Evolutionary conservation across 2,329 filamentous ascomycete genomes (phyloP).

Genomic region (Fusarium goolgardi): DNA sequence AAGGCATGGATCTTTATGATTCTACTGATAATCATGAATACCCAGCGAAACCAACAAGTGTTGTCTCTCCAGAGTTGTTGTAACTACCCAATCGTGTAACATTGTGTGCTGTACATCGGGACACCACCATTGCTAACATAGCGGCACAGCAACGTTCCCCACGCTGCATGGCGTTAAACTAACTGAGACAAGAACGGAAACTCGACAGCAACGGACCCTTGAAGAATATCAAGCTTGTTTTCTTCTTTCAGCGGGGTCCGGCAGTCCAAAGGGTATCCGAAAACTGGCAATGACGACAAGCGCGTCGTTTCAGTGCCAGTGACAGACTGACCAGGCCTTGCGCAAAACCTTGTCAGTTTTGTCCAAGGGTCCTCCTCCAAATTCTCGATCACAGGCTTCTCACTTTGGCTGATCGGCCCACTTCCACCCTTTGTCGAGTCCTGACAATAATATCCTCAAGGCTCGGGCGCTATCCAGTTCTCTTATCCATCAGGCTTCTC

Average conservation of each 20-base stretch:
- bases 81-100: slow-evolving; percentile 21
- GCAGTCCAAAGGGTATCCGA: slow-evolving; percentile 1
- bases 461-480: slow-evolving; percentile 2
- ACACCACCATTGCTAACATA: slow-evolving; percentile 3
- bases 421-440: background rate
- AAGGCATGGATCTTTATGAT: background rate
- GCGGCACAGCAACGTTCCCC: slow-evolving; percentile 25
- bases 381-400: slow-evolving; percentile 22
- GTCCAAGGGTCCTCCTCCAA: slow-evolving; percentile 19
- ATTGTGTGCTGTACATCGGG: background rate
- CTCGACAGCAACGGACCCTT: slow-evolving; percentile 8
- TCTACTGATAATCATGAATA: background rate
- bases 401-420: slow-evolving; percentile 24
- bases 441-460: background rate
- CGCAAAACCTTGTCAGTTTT: slow-evolving; percentile 10
- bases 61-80: background rate
- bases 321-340: slow-evolving; percentile 10
- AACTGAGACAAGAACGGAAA: slow-evolving; percentile 4
- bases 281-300: slow-evolving; percentile 31
- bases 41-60: background rate
- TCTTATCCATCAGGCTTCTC: background rate
- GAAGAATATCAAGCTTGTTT: slow-evolving; percentile 26
- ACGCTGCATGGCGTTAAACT: slow-evolving; percentile 37
- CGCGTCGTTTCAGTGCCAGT: slow-evolving; percentile 3
- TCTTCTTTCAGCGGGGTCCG: slow-evolving; percentile 1